These are phyloP conservation scores for Cercospora canescens DNA, from an alignment of 2,329 filamentous ascomycete species.

Conservation along the genomic window DNA sequence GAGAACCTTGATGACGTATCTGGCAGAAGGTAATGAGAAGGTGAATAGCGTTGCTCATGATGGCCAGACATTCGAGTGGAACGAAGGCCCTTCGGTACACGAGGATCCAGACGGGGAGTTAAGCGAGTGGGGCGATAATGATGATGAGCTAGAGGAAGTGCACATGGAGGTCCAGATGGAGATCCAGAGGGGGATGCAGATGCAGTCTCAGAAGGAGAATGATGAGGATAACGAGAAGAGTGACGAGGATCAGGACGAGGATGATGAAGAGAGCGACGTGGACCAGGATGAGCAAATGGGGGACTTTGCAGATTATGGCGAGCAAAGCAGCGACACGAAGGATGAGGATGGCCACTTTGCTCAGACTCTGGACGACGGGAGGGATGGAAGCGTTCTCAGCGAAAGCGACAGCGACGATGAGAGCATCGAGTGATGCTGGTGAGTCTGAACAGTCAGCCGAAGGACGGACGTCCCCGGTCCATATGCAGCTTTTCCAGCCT, in stretches of 20 bases:
- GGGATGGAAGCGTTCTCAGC: neutral
- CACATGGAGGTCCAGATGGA: no score
- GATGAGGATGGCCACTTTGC: neutral
- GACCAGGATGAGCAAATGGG: neutral
- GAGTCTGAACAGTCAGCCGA: neutral
- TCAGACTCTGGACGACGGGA: neutral
- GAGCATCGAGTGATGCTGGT: neutral
- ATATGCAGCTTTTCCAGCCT: neutral
- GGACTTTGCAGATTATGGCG: neutral
- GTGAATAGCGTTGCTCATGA: neutral
- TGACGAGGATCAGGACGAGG: neutral
- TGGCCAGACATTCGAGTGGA: neutral
- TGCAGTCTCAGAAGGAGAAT: no score
- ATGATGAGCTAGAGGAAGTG: no score
- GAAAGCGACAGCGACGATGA: neutral
- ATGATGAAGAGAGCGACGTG: neutral
- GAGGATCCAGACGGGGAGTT: neutral
- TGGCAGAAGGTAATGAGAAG: neutral
- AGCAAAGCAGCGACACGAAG: neutral
- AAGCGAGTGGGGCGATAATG: neutral
- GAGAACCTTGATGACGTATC: neutral
- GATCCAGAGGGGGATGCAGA: no score
- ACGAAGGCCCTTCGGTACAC: neutral
- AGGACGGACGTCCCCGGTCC: neutral
- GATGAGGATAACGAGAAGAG: no score